Conservation (phyloP, 1,284 basidiomycete species). For the Rhodotorula sp. region DNA sequence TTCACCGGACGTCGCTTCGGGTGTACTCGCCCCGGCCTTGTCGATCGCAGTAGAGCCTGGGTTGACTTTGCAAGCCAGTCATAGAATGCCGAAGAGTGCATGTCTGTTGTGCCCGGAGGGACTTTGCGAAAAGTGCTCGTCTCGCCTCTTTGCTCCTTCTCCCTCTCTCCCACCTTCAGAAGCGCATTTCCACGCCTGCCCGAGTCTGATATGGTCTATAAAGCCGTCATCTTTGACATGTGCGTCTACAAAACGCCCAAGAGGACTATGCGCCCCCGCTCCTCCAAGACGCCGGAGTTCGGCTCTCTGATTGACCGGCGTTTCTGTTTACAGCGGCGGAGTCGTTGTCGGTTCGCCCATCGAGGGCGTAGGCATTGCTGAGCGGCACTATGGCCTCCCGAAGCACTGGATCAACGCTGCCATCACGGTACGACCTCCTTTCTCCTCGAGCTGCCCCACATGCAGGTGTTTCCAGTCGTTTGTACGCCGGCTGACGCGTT, state of each 20-base stretch:
- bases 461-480: not conserved
- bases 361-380: slow-evolving; percentile 46
- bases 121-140: no score
- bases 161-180: not conserved
- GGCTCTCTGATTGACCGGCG: not conserved
- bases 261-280: not conserved
- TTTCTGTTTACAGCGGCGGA: slow-evolving; percentile 40
- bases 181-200: not conserved
- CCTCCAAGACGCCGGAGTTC: not conserved
- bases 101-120: no score
- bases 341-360: slow-evolving; percentile 48
- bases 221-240: slow-evolving; percentile 47
- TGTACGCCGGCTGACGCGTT: no score
- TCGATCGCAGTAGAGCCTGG: no score
- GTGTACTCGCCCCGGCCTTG: no score
- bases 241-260: not conserved
- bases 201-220: slow-evolving; percentile 11
- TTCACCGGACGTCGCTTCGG: no score
- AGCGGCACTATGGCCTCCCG: slow-evolving; percentile 44
- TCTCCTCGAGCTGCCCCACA: not conserved
- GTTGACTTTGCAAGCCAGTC: no score
- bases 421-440: slow-evolving; percentile 43
- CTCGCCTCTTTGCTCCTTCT: not conserved
- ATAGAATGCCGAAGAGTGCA: no score
- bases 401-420: slow-evolving; percentile 49